These are phyloP conservation scores for Ogataea henricii DNA, from an alignment of 805 yeast species.

Conservation along the genomic window DNA sequence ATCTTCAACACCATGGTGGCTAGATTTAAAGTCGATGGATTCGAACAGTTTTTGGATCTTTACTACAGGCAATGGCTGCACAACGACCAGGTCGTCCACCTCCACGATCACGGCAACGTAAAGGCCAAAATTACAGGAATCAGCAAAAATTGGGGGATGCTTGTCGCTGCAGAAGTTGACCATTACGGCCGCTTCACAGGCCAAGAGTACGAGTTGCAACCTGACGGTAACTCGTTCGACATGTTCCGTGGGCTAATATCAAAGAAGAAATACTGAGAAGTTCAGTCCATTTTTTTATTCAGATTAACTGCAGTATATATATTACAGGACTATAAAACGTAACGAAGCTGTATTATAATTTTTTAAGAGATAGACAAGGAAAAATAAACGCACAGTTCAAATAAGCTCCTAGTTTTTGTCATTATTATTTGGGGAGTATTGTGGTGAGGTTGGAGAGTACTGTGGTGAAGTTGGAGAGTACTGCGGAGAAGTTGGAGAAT, in stretches of 20 bases:
- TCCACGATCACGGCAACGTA: slow-evolving; percentile 43
- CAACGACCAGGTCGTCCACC: slow-evolving; percentile 65
- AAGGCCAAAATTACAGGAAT: slow-evolving; percentile 78
- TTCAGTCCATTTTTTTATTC: background rate
- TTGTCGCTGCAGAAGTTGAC: slow-evolving; percentile 71
- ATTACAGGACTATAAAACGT: background rate
- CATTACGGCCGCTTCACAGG: slow-evolving; percentile 51
- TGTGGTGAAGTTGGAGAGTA: slow-evolving; percentile 70
- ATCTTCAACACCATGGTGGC: slow-evolving; percentile 63
- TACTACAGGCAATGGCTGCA: slow-evolving; percentile 92
- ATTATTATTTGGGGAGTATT: slow-evolving; percentile 57
- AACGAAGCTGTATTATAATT: slow-evolving; percentile 17
- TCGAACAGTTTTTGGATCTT: slow-evolving; percentile 61
- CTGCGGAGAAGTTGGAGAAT: slow-evolving; percentile 77
- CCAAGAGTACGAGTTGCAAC: slow-evolving; percentile 70
- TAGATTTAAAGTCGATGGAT: slow-evolving; percentile 64
- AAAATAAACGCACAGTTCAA: slow-evolving; percentile 16
- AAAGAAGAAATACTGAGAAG: slow-evolving; percentile 44
- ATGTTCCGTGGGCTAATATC: slow-evolving; percentile 88
- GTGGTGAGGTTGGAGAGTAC: slow-evolving; percentile 73
- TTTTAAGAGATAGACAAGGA: slow-evolving; percentile 21
- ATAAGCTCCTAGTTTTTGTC: slow-evolving; percentile 21
- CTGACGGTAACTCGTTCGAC: slow-evolving; percentile 97
- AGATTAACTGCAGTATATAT: background rate
- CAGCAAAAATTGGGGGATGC: slow-evolving; percentile 79